Conservation (phyloP, 192 early-diverging fungal species). For the Coemansia sp. region DNA sequence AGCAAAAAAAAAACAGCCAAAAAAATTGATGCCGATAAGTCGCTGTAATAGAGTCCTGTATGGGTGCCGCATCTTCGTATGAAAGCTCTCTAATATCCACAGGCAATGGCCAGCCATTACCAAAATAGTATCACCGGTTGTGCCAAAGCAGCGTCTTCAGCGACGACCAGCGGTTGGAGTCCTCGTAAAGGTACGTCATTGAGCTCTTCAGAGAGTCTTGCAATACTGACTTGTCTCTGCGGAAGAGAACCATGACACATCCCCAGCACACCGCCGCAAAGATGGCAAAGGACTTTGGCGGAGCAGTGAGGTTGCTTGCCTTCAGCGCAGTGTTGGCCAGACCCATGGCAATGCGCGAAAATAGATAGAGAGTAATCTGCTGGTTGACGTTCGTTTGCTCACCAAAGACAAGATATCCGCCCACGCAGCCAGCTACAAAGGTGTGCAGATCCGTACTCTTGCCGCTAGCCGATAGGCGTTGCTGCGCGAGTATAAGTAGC, state of each 20-base stretch:
- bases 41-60: not conserved
- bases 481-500: constrained; percentile 76
- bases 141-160: constrained; percentile 79
- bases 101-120: not conserved
- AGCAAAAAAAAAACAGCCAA: not conserved
- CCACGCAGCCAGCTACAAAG: constrained; percentile 87
- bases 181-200: constrained; percentile 94
- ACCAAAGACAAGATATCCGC: constrained; percentile 93
- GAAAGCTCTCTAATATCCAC: too few relatives aligned
- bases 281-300: constrained; percentile 77
- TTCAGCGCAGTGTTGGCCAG: constrained; percentile 79
- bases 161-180: constrained; percentile 78
- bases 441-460: constrained; percentile 78
- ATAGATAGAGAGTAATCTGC: constrained; percentile 94
- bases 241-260: constrained; percentile 93
- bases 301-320: constrained; percentile 67
- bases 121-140: constrained; percentile 59
- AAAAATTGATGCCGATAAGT: not conserved
- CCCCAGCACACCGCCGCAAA: constrained; percentile 97
- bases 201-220: constrained; percentile 90
- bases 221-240: constrained; percentile 80
- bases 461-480: constrained; percentile 61
- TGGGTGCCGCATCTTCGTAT: not conserved
- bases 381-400: constrained; percentile 95
- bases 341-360: constrained; percentile 88